Base-by-base conservation (phyloP, 1,284 basidiomycete species). In the Schizophyllum commune region DNA sequence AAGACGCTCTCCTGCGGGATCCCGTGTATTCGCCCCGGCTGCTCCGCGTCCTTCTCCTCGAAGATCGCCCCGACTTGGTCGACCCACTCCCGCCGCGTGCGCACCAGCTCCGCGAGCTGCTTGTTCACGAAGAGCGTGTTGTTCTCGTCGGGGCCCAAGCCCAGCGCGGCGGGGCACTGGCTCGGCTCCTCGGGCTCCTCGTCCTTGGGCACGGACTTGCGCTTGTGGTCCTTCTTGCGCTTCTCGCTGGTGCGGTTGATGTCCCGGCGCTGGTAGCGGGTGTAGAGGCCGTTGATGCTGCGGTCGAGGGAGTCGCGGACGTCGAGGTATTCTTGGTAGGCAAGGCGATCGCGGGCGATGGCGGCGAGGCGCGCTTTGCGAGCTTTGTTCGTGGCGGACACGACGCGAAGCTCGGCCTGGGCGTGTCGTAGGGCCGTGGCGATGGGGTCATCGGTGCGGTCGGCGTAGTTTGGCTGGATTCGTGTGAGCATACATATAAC, bases 391-490 rank as follows among this genome's bases (percentile, higher is more conserved):
- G 86, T 80, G 7, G 86, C 81, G 1, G 90, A 80, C 60, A 97
- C 91, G 5, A 77, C 78, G 5, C 88, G 84, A 3, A 98, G 80
- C 65, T 92, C 85, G n/a, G 82, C 78, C 72, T 98, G 96, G 32
- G 92, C 92, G 62, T 92, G 87, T 1, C 96, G 89, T 1, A 98
- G 83, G 1, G 94, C 91, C 1, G 91, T 88, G 1, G 94, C 90
- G 62, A 98, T 92, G 58, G 96, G 94, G 73, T 98, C 96, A 69
- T 98, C 96, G 54, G 94, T 89, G 58, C 88, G 84, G 55, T 85
- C 80, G 1, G 84, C 78, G 67, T 85, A 91, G 71, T 94, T 88
- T 60, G 89, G 88, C 91, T 94, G 66, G 32, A 62, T 60, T 56
- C 55, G 60, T 59, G 53, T 64, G 39, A 69, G 57, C 61, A 6